phyloP scores from a whole-genome alignment of 306 rosid genomes.

The Cyclanthera cordifolia region DNA sequence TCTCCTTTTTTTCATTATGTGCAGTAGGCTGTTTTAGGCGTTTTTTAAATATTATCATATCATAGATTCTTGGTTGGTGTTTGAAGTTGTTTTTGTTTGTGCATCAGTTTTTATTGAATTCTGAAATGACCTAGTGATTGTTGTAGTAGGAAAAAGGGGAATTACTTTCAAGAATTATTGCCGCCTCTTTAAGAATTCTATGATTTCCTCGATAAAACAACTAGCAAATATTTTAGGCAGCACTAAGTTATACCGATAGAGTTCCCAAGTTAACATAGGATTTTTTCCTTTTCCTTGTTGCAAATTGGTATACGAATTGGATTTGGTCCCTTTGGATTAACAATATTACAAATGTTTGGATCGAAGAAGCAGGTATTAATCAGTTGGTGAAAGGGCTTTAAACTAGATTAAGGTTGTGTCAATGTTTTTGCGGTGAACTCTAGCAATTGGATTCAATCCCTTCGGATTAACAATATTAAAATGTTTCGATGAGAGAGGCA shows the following conservation, averaged over 20 bases:
- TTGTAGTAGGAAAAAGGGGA: too few species aligned
- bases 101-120: background rate
- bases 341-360: background rate
- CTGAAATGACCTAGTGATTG: background rate
- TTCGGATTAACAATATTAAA: background rate
- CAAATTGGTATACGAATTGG: background rate
- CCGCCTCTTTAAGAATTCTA: background rate
- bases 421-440: too few species aligned
- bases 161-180: too few species aligned
- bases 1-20: background rate
- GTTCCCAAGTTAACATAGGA: too few species aligned
- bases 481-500: background rate
- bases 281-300: background rate
- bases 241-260: too few species aligned
- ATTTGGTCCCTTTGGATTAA: background rate
- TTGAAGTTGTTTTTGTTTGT: background rate
- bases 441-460: background rate
- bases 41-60: background rate
- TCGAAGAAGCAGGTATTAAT: background rate
- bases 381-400: background rate
- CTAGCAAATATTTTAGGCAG: background rate
- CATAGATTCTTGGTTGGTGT: background rate
- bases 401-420: background rate
- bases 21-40: background rate
- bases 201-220: background rate